A percentile compares a stretch with the other conserved stretches of the same genome.
These are phyloP conservation scores for Penicillium sp. DNA, from an alignment of 2,329 filamentous ascomycete genomes.

Conservation along the genomic window DNA sequence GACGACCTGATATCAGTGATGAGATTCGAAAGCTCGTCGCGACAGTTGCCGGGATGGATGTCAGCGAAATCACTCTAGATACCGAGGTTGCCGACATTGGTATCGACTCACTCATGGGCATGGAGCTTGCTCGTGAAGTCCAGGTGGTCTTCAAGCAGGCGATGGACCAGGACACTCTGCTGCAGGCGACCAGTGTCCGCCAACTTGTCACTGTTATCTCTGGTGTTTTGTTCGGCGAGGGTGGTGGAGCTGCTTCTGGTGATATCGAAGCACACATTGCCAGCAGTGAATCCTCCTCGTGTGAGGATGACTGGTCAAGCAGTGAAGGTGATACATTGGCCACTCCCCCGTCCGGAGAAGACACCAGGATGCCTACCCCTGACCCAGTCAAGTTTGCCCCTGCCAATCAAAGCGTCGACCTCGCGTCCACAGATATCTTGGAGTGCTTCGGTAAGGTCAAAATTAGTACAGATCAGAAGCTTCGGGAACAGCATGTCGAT, in stretches of 20 bases:
- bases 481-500: background rate
- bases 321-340: background rate
- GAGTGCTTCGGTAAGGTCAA: background rate
- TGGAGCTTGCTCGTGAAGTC: conserved; percentile 55
- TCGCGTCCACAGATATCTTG: background rate
- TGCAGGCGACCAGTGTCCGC: conserved; percentile 16
- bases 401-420: background rate
- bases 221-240: background rate
- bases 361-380: background rate
- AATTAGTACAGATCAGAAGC: background rate
- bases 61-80: conserved; percentile 45
- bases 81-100: conserved; percentile 52
- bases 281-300: background rate
- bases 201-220: background rate
- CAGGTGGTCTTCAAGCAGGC: conserved; percentile 44
- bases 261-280: background rate
- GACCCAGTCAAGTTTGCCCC: background rate
- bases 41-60: conserved; percentile 42
- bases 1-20: background rate
- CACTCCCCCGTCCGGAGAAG: background rate
- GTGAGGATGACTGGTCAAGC: background rate
- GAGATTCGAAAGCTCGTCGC: conserved; percentile 15
- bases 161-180: conserved; percentile 19
- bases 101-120: conserved; percentile 59
- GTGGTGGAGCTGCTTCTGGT: background rate